These are phyloP conservation scores for Coemansia sp. DNA, from an alignment of 192 early-diverging fungal genomes.

Conservation along the genomic window DNA sequence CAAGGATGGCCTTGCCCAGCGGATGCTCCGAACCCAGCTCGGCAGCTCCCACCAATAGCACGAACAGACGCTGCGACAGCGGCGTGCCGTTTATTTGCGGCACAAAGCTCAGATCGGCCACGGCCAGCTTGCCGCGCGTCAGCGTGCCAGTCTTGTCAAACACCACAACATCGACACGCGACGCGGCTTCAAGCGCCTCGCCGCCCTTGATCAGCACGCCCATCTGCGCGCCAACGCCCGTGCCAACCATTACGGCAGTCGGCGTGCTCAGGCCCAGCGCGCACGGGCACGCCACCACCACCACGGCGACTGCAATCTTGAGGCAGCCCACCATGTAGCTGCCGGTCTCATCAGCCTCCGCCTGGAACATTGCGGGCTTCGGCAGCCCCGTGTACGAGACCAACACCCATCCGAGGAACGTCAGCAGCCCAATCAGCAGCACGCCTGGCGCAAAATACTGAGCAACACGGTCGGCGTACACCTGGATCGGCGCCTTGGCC, in stretches of 20 bases:
- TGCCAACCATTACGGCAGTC: slow-evolving; percentile 98
- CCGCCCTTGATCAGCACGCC: slow-evolving; percentile 98
- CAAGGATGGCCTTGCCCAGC: slow-evolving; percentile 73
- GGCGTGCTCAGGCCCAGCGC: slow-evolving; percentile 94
- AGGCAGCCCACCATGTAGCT: slow-evolving; percentile 77
- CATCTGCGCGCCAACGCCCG: slow-evolving; percentile 91
- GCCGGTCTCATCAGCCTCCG: slow-evolving; percentile 51
- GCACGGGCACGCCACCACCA: slow-evolving; percentile 97
- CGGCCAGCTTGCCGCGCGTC: slow-evolving; percentile 72
- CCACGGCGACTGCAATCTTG: slow-evolving; percentile 90
- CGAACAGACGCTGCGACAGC: slow-evolving; percentile 55
- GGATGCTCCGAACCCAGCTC: slow-evolving; percentile 90
- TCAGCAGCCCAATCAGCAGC: slow-evolving; percentile 65
- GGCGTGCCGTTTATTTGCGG: slow-evolving; percentile 4
- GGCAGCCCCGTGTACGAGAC: slow-evolving; percentile 52
- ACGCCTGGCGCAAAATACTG: slow-evolving; percentile 91
- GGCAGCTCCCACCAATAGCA: slow-evolving; percentile 69
- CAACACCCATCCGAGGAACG: slow-evolving; percentile 77
- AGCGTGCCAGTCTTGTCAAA: slow-evolving; percentile 99
- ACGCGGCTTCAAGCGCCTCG: slow-evolving; percentile 76
- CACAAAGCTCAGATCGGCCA: slow-evolving; percentile 52
- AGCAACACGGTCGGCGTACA: slow-evolving; percentile 83
- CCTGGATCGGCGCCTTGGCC: slow-evolving; percentile 94
- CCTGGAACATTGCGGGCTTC: slow-evolving; percentile 49
- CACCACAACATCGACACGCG: slow-evolving; percentile 79